Conservation (phyloP, 495 filamentous ascomycete species). For the Podospora didyma region DNA sequence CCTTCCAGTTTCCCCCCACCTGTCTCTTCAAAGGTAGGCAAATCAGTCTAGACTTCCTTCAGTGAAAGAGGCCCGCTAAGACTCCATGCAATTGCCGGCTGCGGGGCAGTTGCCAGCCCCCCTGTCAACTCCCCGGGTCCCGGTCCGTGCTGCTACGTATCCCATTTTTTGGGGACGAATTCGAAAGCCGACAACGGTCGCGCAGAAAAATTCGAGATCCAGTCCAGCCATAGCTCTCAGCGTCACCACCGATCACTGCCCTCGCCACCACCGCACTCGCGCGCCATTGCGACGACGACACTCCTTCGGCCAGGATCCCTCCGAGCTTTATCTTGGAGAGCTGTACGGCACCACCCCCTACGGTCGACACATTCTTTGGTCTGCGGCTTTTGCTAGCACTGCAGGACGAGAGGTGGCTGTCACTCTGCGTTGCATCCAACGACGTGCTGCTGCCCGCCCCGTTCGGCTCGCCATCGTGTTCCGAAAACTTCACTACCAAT, state of each 20-base stretch:
- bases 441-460: slow-evolving; percentile 7
- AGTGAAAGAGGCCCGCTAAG: no score
- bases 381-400: background rate
- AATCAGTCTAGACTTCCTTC: no score
- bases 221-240: slow-evolving; percentile 1
- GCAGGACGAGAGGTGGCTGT: background rate
- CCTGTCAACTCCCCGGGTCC: slow-evolving; percentile 1
- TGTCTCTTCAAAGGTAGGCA: no score
- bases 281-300: slow-evolving; percentile 6
- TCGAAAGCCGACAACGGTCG: slow-evolving; percentile 20
- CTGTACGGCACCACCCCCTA: background rate
- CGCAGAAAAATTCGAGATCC: slow-evolving; percentile 10
- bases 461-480: background rate
- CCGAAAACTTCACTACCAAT: background rate
- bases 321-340: background rate
- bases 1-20: no score
- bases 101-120: background rate
- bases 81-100: no score
- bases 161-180: slow-evolving; percentile 1
- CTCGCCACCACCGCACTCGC: background rate
- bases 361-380: background rate
- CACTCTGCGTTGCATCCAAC: slow-evolving; percentile 17
- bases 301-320: background rate
- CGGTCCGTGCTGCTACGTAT: slow-evolving; percentile 4
- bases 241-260: background rate